These are phyloP conservation scores for Nannizziopsis arthrosporioides DNA, from an alignment of 2,329 filamentous ascomycete species.

Conservation along the genomic window DNA sequence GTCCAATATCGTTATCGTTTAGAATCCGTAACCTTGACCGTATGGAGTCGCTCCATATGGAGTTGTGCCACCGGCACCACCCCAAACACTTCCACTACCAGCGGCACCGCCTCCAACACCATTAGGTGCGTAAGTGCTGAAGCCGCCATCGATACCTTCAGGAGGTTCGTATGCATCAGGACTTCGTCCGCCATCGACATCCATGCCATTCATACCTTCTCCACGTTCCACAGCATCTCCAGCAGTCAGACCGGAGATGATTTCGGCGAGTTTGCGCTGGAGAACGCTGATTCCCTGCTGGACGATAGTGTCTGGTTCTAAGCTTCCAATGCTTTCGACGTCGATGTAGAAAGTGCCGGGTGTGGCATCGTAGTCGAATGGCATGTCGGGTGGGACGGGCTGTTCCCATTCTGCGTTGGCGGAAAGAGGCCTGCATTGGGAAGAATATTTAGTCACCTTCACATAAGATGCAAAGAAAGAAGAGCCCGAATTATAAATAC, in stretches of 20 bases:
- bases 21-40: constrained; percentile 35
- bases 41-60: constrained; percentile 53
- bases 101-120: constrained; percentile 10
- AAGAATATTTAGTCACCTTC: not conserved
- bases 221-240: constrained; percentile 44
- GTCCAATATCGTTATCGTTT: not conserved
- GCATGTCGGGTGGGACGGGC: constrained; percentile 65
- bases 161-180: constrained; percentile 40
- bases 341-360: constrained; percentile 85
- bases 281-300: constrained; percentile 78
- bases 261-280: constrained; percentile 75
- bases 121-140: constrained; percentile 29
- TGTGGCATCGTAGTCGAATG: constrained; percentile 81
- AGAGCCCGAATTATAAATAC: constrained; percentile 22
- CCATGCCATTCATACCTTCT: constrained; percentile 32
- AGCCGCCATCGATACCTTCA: constrained; percentile 33
- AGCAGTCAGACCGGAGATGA: constrained; percentile 54
- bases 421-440: constrained; percentile 27
- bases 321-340: constrained; percentile 75
- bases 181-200: constrained; percentile 37
- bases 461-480: not conserved
- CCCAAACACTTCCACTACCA: constrained; percentile 49
- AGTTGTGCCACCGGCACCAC: constrained; percentile 43
- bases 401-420: constrained; percentile 56
- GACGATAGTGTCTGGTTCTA: constrained; percentile 82